Base-by-base conservation (phyloP, 2,329 filamentous ascomycete species). In the Calonectria hawksworthii region DNA sequence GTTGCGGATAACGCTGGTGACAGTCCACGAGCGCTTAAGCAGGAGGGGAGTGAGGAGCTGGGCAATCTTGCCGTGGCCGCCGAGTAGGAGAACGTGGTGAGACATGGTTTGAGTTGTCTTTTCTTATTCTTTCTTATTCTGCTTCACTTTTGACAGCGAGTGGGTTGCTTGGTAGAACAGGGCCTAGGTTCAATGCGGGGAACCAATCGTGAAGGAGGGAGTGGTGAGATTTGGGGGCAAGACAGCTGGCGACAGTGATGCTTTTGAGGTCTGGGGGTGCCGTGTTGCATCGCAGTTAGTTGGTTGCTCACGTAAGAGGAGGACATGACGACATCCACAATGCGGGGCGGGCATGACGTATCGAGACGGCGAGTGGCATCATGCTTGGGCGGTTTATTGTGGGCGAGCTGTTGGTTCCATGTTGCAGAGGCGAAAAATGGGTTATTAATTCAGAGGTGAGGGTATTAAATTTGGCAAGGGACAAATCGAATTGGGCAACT, bases 31-130 rank as follows among this genome's bases (percentile, higher is more conserved):
- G 77, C 93, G 92, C 66, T 92, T 88, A 52, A 97, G 91, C 10
- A 98, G 92, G 74, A 96, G 89, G 1, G 94, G 94, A 11, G 95
- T 97, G 50, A 97, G 89, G 54, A 93, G 86, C 73, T 94, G 91
- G 78, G 94, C 91, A 74, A 97, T 86, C 83, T 96, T 95, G 86
- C 95, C 95, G 86, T 96, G 94, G 80, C 95, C 95, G 81, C 95
- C 95, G 76, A 97, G 91, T 78, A 97, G 86, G 75, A 96, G 92
- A 74, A 96, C 91, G 82, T 91, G 88, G 52, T 83, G 83, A 51
- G 84, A 79, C 84, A 85, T 85, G 50, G n/a, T 21, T 47, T 54
- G 18, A 56, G 21, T 21, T 23, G 9, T 38, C 21, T 38, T 59
- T 54, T 56, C n/a, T 64, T 41, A 21, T 23, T 47, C 21, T 41